These are phyloP conservation scores for Neurospora sp. DNA, from an alignment of 495 filamentous ascomycete genomes.

Conservation along the genomic window DNA sequence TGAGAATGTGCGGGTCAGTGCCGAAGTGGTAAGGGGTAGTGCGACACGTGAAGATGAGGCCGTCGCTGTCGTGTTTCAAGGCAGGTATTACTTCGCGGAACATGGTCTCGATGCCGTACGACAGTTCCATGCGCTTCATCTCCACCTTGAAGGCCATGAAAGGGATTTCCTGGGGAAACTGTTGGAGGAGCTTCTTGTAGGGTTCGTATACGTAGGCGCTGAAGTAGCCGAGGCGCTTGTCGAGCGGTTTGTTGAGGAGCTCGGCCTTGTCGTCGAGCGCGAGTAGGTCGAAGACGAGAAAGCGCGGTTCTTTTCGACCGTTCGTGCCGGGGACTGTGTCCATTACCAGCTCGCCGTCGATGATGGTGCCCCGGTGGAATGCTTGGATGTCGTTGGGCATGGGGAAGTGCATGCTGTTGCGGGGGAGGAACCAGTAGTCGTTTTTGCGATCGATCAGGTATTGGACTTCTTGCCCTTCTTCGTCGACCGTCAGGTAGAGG, in stretches of 20 bases:
- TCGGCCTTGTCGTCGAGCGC: conserved; percentile 66
- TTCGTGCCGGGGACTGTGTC: conserved; percentile 47
- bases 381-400: conserved; percentile 45
- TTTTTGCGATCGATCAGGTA: conserved; percentile 97
- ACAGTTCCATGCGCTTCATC: conserved; percentile 77
- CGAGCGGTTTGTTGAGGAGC: conserved; percentile 62
- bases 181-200: conserved; percentile 58
- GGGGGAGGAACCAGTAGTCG: conserved; percentile 68
- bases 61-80: conserved; percentile 87
- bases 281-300: conserved; percentile 88
- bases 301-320: conserved; percentile 59
- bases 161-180: conserved; percentile 56
- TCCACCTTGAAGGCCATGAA: conserved; percentile 71
- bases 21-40: conserved; percentile 75
- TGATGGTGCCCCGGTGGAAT: conserved; percentile 72
- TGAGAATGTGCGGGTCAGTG: conserved; percentile 86
- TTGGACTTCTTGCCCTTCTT: conserved; percentile 43
- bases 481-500: conserved; percentile 64
- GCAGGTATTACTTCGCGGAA: conserved; percentile 74
- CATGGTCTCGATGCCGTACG: conserved; percentile 84
- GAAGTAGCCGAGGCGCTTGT: conserved; percentile 84
- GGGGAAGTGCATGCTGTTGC: conserved; percentile 75
- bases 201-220: conserved; percentile 68
- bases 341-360: conserved; percentile 88
- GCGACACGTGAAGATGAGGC: conserved; percentile 91